These are phyloP conservation scores for Kitagawia praeruptora DNA, from an alignment of 129 eudicot species.

Conservation along the genomic window DNA sequence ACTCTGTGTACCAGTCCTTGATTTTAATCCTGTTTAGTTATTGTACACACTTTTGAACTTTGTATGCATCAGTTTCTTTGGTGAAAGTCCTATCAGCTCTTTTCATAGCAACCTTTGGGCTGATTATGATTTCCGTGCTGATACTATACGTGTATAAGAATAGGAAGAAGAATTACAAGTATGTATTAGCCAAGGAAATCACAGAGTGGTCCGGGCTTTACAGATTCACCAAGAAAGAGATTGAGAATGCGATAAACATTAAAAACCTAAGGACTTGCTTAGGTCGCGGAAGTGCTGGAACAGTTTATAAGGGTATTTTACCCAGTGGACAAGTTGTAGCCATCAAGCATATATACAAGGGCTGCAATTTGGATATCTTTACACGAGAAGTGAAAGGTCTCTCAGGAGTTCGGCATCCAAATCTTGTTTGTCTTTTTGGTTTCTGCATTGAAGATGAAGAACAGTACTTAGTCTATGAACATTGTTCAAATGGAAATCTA, in stretches of 20 bases:
- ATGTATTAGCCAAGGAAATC: conserved; percentile 21
- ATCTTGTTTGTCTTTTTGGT: conserved; percentile 68
- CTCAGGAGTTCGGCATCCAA: conserved; percentile 62
- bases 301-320: conserved; percentile 59
- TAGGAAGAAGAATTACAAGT: conserved; percentile 20
- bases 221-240: conserved; percentile 59
- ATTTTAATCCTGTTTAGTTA: neutral
- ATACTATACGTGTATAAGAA: conserved; percentile 47
- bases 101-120: conserved; percentile 30
- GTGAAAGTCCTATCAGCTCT: conserved; percentile 43
- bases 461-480: conserved; percentile 61
- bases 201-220: conserved; percentile 52
- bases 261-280: conserved; percentile 39
- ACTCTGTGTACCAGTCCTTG: neutral
- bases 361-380: conserved; percentile 53
- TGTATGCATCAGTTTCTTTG: conserved; percentile 29
- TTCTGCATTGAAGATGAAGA: conserved; percentile 65
- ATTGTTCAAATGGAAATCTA: conserved; percentile 63
- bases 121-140: conserved; percentile 38
- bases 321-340: conserved; percentile 86
- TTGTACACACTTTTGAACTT: neutral
- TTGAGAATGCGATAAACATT: conserved; percentile 48
- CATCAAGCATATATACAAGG: conserved; percentile 49
- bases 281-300: conserved; percentile 76
- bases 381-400: conserved; percentile 56